These are phyloP conservation scores for Sphaerosporella brunnea DNA, from an alignment of 495 filamentous ascomycete genomes.

Conservation along the genomic window DNA sequence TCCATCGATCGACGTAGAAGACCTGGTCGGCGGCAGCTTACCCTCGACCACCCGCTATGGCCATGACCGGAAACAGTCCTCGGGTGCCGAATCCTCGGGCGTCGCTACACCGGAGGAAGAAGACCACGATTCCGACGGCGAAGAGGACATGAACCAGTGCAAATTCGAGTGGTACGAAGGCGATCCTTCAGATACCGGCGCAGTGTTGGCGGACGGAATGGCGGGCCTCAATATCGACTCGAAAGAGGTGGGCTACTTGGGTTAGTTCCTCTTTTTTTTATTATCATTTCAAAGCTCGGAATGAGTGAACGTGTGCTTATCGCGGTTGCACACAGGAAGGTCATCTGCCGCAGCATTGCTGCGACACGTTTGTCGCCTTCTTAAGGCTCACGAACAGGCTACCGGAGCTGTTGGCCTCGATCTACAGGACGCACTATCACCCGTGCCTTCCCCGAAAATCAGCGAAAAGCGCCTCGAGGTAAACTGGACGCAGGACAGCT, in stretches of 20 bases:
- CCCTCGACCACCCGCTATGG: slow-evolving; percentile 8
- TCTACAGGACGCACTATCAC: slow-evolving; percentile 17
- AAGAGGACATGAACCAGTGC: slow-evolving; percentile 17
- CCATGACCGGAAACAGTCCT: slow-evolving; percentile 8
- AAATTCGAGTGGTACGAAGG: slow-evolving; percentile 26
- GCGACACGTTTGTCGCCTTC: slow-evolving; percentile 15
- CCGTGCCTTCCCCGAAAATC: slow-evolving; percentile 24
- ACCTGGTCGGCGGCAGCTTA: slow-evolving; percentile 12
- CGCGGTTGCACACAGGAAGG: slow-evolving; percentile 11
- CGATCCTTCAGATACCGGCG: slow-evolving; percentile 4
- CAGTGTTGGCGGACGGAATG: slow-evolving; percentile 24
- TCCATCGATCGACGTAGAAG: slow-evolving; percentile 26
- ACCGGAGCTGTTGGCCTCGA: slow-evolving; percentile 5
- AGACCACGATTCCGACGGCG: slow-evolving; percentile 7
- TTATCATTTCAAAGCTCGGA: too few relatives aligned
- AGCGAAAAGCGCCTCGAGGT: slow-evolving; percentile 5
- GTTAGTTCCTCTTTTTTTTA: slow-evolving; percentile 11
- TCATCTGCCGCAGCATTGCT: slow-evolving; percentile 18
- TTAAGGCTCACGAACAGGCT: slow-evolving; percentile 2
- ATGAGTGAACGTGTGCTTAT: slow-evolving; percentile 2
- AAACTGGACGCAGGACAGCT: slow-evolving; percentile 10
- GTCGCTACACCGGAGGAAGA: slow-evolving; percentile 9
- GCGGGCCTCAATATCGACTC: slow-evolving; percentile 24
- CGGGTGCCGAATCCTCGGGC: slow-evolving; percentile 5
- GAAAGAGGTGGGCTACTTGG: slow-evolving; percentile 26